Evolutionary conservation across 768 basidiomycete species (phyloP), one percentile per base, ranked within the genome.

Genomic region (Rhizopogon vesiculosus): DNA sequence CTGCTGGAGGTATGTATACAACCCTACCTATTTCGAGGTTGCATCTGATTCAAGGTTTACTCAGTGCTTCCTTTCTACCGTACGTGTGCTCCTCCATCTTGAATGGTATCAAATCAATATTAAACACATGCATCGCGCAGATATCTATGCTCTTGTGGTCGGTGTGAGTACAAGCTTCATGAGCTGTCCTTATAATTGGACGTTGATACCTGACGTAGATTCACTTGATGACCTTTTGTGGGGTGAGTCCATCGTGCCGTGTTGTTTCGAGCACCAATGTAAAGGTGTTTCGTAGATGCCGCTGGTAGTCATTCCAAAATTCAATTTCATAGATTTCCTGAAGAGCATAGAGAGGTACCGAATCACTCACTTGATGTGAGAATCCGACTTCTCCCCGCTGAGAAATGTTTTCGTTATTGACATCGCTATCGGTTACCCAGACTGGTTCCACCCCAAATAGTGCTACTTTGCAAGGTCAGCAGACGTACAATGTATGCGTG

Each of bases 391-490:
- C 25, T 56, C 29, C 22, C 5, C 10, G 28, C 7, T 19, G 31
- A n/a, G 15, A 16, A 41, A 16, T 2, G 28, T 19, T 58, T 33
- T 56, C 33, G 22, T 54, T 2, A 42, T 51, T 53, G 5, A 7
- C 45, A 9, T 25, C 25, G 25, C 5, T 56, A 42, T 16, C 22
- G 46, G 13, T 19, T 49, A 22, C 8, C 8, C 51, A 86, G 84
- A 56, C 66, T 87, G 19, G 85, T 87, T 29, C 86, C 86, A n/a
- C 86, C 86, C 13, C 83, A 86, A 55, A 75, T 84, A 10, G 79
- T 87, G 9, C 69, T 86, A 13, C 68, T 87, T n/a, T 83, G 82
- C 75, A 87, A 87, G 74, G 85, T 82, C 60, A 48, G 60, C 54
- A 43, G 19, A 19, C 7, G 18, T 19, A 8, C 19, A 19, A 35